Base-by-base conservation (phyloP, 2,329 filamentous ascomycete species). In the Hirsutella rhossiliensis region DNA sequence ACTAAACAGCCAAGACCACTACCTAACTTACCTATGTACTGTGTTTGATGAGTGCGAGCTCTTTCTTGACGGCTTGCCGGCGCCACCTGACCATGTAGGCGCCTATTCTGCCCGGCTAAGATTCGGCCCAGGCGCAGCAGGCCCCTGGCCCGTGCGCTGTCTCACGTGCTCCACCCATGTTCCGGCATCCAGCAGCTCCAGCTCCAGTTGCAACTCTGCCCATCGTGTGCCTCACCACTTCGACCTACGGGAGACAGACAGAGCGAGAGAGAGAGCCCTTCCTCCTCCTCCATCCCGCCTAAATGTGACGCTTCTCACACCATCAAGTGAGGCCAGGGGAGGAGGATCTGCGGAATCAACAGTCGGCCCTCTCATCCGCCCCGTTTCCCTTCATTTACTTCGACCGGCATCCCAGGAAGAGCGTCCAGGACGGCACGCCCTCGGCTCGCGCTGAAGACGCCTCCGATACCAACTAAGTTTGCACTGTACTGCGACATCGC, bases 281-380 rank as follows among this genome's bases (percentile, higher is more conserved):
- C 20, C 17, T 38, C 23, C 15, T 30, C 43, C 44, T 43, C 31
- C 19, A 20, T 36, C 36, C 41, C 38, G 28, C 42, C 47, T 48
- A 45, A 31, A 53, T 55, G 53, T 49, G 45, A 48, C 43, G 46
- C 45, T 39, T 38, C 44, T 49, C 44, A 40, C 45, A 40, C 44
- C 38, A 37, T 40, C 42, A 40, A 45, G 46, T 42, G 45, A 45
- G 53, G 51, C 50, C 44, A 50, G 54, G 55, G 54, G 53, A 52
- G 52, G 55, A 50, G 52, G 49, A 47, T 50, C 42, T 40, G 38
- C 43, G 45, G 45, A 43, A 32, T 34, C 37, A 18, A 20, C 5
- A 15, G 17, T 38, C 23, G 13, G 15, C 32, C 29, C 15, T 43
- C 27, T 40, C 39, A n/a, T 30, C 27, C 17, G 28, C n/a, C 27